Evolutionary conservation across 805 yeast genomes (phyloP), one percentile per base, ranked within the genome.

Genomic region (Schwanniomyces pseudopolymorphus): DNA sequence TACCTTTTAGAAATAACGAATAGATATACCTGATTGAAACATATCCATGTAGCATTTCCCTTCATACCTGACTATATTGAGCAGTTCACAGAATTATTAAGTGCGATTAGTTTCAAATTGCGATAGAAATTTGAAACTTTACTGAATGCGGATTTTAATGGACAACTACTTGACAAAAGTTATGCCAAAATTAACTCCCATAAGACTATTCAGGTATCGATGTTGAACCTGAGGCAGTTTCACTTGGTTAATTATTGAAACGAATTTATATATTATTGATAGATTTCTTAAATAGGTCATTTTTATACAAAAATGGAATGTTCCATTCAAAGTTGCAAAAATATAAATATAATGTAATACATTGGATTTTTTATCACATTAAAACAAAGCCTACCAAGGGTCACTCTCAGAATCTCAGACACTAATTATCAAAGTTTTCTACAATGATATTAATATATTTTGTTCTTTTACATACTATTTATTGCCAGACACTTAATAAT

Each of bases 401-500:
- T 8, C 25, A 22, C 5, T 5, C 25, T n/a, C 5, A 22, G 25
- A 8, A 5, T 28, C 4, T 28, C 13, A 28, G 10, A 21, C 3
- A 13, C 33, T 27, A 25, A 11, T 16, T 27, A 28, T 33, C 11
- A 22, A 22, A 22, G 31, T 19, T 17, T 16, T 22, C 25, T 24
- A 8, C n/a, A 19, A 26, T 33, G 20, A 2, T 39, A 13, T 26
- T 47, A 27, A 7, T 42, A 16, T 14, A 40, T 17, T 20, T 48
- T 8, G 9, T 44, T 21, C 21, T 40, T 8, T 13, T 44, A 24
- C 40, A 38, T 20, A n/a, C 40, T 17, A 17, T 47, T 4, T 31
- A 36, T 17, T 49, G 49, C 11, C 42, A 37, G 9, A 42, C 50
- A 0, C 40, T 46, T 14, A 28, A 35, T 17, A 40, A 48, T 40